Percentiles rank a stretch among this genome's conserved stretches.
Evolutionary conservation across 2,329 filamentous ascomycete species (phyloP).

Genomic region (Coniochaeta pulveracea): DNA sequence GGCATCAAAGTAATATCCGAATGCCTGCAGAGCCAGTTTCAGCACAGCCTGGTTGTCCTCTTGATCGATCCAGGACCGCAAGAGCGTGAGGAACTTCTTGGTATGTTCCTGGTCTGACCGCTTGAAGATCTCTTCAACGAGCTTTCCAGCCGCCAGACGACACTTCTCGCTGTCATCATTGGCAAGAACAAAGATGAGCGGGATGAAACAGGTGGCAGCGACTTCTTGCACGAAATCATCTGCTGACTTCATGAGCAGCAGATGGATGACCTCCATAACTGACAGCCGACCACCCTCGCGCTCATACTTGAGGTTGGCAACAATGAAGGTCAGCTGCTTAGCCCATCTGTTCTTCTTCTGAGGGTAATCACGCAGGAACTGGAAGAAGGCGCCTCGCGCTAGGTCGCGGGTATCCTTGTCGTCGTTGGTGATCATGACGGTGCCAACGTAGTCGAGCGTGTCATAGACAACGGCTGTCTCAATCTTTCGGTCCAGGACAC

Average conservation of each 20-base stretch:
- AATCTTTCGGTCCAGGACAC: conserved; percentile 74
- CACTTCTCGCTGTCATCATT: conserved; percentile 87
- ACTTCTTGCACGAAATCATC: conserved; percentile 76
- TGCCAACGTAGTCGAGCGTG: conserved; percentile 76
- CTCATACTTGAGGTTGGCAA: conserved; percentile 84
- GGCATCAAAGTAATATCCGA: conserved; percentile 71
- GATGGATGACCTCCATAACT: conserved; percentile 82
- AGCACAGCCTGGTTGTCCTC: conserved; percentile 60
- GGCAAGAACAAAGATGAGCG: conserved; percentile 71
- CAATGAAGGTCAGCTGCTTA: conserved; percentile 80
- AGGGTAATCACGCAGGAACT: conserved; percentile 90
- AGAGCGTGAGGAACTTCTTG: conserved; percentile 56
- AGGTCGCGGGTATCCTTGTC: conserved; percentile 80
- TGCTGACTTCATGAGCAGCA: conserved; percentile 76
- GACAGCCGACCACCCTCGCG: conserved; percentile 81
- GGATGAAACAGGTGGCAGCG: conserved; percentile 70
- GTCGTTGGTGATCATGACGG: conserved; percentile 93
- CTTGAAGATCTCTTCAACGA: conserved; percentile 73
- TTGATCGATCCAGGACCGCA: conserved; percentile 68
- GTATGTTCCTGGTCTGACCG: conserved; percentile 63
- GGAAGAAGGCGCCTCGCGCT: conserved; percentile 80
- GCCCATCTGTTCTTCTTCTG: conserved; percentile 82
- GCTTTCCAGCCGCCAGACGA: conserved; percentile 64
- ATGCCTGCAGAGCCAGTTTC: conserved; percentile 67
- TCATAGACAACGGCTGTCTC: conserved; percentile 86